phyloP scores from a whole-genome alignment of 768 basidiomycete genomes.

The Phlegmacium glaucopus region DNA sequence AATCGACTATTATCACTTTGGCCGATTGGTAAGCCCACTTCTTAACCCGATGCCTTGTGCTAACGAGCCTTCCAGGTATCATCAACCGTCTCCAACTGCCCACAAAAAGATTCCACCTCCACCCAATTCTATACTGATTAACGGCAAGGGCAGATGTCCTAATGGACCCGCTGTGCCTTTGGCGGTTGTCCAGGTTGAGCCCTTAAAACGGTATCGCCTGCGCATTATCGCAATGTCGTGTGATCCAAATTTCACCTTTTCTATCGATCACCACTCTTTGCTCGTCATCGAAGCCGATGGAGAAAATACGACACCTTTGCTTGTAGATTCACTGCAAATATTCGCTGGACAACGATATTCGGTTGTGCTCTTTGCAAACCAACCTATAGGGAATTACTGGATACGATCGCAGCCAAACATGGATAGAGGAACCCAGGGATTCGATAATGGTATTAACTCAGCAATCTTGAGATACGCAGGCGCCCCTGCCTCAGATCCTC shows the following conservation, averaged over 20 bases:
- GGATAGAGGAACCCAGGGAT: slow-evolving; percentile 8
- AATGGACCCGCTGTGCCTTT: slow-evolving; percentile 31
- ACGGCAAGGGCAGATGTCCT: slow-evolving; percentile 34
- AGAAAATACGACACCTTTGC: slow-evolving; percentile 21
- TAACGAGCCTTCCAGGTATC: slow-evolving; percentile 21
- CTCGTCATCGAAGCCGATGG: slow-evolving; percentile 35
- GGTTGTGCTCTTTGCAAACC: slow-evolving; percentile 31
- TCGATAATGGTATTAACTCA: slow-evolving; percentile 27
- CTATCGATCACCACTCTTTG: slow-evolving; percentile 28
- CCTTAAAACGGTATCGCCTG: slow-evolving; percentile 41
- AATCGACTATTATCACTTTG: slow-evolving; percentile 37
- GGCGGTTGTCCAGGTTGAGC: slow-evolving; percentile 34
- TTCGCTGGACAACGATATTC: slow-evolving; percentile 39
- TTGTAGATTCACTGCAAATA: slow-evolving; percentile 27
- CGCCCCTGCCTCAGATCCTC: slow-evolving; percentile 39
- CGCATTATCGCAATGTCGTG: slow-evolving; percentile 43
- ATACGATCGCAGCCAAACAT: slow-evolving; percentile 28
- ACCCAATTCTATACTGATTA: slow-evolving; percentile 36
- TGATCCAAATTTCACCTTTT: slow-evolving; percentile 32
- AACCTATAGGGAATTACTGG: slow-evolving; percentile 31
- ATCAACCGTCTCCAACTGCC: slow-evolving; percentile 19
- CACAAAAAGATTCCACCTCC: neutral
- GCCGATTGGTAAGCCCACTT: slow-evolving; percentile 28
- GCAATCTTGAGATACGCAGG: slow-evolving; percentile 48
- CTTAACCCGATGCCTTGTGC: neutral